A percentile compares a stretch with the other conserved stretches of the same genome.
Conservation (phyloP, 2,329 filamentous ascomycete genomes). For the Didymella lethalis region DNA sequence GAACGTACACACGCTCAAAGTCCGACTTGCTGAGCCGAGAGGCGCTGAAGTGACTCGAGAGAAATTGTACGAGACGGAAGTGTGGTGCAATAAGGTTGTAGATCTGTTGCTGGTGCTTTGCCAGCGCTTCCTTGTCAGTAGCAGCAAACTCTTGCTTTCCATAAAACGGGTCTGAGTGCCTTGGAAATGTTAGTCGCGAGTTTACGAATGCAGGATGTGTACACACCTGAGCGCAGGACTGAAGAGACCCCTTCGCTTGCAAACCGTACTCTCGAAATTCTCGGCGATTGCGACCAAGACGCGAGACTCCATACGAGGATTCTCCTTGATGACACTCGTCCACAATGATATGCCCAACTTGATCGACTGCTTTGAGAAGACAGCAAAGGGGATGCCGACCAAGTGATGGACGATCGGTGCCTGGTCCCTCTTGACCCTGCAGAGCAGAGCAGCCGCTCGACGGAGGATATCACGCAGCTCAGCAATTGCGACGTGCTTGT, state of each 20-base stretch:
- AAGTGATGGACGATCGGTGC: slow-evolving; percentile 84
- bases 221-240: slow-evolving; percentile 70
- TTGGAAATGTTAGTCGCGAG: slow-evolving; percentile 42
- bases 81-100: slow-evolving; percentile 89
- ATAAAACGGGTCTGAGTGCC: slow-evolving; percentile 85
- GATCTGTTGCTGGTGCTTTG: slow-evolving; percentile 77
- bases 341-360: slow-evolving; percentile 95
- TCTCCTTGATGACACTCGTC: slow-evolving; percentile 97
- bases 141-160: slow-evolving; percentile 91
- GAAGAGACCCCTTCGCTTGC: slow-evolving; percentile 82
- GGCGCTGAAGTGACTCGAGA: slow-evolving; percentile 94
- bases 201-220: background rate
- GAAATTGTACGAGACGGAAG: slow-evolving; percentile 82
- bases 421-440: slow-evolving; percentile 76
- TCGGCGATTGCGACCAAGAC: slow-evolving; percentile 87
- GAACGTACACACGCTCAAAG: slow-evolving; percentile 80
- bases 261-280: slow-evolving; percentile 87
- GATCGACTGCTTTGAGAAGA: slow-evolving; percentile 95
- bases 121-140: slow-evolving; percentile 78
- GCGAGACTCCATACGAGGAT: slow-evolving; percentile 83
- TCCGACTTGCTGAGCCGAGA: slow-evolving; percentile 85
- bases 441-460: slow-evolving; percentile 85
- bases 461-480: slow-evolving; percentile 84
- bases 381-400: slow-evolving; percentile 88
- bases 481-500: slow-evolving; percentile 72